Conservation (phyloP, 2,329 filamentous ascomycete genomes). For the Sphaerostilbella broomeana region DNA sequence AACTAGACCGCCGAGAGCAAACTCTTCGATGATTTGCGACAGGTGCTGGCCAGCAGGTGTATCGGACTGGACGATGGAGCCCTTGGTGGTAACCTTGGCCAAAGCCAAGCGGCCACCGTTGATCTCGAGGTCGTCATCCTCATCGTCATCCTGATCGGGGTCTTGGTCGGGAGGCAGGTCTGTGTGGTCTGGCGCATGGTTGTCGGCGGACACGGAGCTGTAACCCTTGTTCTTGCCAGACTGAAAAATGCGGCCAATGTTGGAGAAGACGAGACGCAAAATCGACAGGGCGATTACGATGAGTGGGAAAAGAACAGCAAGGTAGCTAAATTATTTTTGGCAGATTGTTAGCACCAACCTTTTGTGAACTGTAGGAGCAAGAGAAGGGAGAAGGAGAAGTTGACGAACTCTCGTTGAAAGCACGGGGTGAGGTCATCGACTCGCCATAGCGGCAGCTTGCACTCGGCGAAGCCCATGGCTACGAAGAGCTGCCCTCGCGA, state of each 20-base stretch:
- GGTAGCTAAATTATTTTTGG: constrained; percentile 29
- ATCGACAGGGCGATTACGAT: constrained; percentile 64
- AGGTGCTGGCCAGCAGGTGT: constrained; percentile 67
- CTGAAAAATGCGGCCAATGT: constrained; percentile 45
- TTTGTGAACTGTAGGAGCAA: not conserved
- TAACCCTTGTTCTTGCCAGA: constrained; percentile 50
- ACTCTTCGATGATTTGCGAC: constrained; percentile 65
- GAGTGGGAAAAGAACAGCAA: constrained; percentile 70
- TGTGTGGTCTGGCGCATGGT: constrained; percentile 41
- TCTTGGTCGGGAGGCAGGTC: constrained; percentile 43
- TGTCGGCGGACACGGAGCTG: constrained; percentile 43
- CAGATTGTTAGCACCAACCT: constrained; percentile 7
- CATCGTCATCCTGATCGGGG: constrained; percentile 49
- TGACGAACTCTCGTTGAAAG: constrained; percentile 60
- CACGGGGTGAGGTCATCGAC: constrained; percentile 58
- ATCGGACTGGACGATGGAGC: constrained; percentile 64
- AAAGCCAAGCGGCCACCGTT: constrained; percentile 51
- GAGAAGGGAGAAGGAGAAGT: not conserved
- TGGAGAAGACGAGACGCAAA: constrained; percentile 55
- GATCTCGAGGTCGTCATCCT: constrained; percentile 51
- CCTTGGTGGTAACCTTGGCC: constrained; percentile 54
- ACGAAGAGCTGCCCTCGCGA: not conserved
- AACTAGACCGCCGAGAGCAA: constrained; percentile 66
- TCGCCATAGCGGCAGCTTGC: constrained; percentile 53
- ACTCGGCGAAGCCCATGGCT: constrained; percentile 41